Evolutionary conservation across 495 filamentous ascomycete genomes (phyloP).

Genomic region (Annulohypoxylon nitens): DNA sequence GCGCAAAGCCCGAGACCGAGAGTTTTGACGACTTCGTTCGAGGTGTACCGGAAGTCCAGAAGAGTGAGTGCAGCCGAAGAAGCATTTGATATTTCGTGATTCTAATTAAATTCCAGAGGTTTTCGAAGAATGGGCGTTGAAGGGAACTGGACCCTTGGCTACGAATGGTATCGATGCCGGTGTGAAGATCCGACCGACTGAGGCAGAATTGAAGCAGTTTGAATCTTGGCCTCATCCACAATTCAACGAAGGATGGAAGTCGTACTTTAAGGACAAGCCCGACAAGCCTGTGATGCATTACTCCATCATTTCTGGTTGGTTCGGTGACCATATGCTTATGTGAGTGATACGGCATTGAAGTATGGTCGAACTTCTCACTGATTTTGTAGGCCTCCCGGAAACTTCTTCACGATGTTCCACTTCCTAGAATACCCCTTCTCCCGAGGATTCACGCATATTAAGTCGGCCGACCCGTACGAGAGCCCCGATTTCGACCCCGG

Average conservation of each 20-base stretch:
- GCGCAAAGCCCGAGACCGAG: constrained; percentile 82
- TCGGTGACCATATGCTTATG: constrained; percentile 78
- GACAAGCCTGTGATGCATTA: constrained; percentile 92
- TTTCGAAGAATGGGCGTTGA: constrained; percentile 81
- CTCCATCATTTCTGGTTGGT: constrained; percentile 75
- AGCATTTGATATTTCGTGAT: not conserved
- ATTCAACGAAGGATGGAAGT: constrained; percentile 79
- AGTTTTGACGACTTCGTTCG: constrained; percentile 85
- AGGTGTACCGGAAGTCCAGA: constrained; percentile 77
- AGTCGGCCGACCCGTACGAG: constrained; percentile 77
- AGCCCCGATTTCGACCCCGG: constrained; percentile 84
- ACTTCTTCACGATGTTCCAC: constrained; percentile 91
- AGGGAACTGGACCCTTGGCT: constrained; percentile 82
- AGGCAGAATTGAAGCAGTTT: constrained; percentile 76
- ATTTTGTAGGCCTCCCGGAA: constrained; percentile 69
- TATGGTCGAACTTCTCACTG: constrained; percentile 8
- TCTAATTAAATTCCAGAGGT: constrained; percentile 55
- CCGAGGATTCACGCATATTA: constrained; percentile 79
- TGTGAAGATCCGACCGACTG: constrained; percentile 81
- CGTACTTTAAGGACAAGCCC: constrained; percentile 86
- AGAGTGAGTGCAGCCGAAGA: constrained; percentile 54
- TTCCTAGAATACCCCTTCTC: constrained; percentile 88
- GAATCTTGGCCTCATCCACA: constrained; percentile 74
- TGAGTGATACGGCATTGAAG: constrained; percentile 24
- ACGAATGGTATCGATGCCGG: constrained; percentile 89